Evolutionary conservation across 1,284 basidiomycete species (phyloP).

Genomic region (Tylopilus orsonianus): DNA sequence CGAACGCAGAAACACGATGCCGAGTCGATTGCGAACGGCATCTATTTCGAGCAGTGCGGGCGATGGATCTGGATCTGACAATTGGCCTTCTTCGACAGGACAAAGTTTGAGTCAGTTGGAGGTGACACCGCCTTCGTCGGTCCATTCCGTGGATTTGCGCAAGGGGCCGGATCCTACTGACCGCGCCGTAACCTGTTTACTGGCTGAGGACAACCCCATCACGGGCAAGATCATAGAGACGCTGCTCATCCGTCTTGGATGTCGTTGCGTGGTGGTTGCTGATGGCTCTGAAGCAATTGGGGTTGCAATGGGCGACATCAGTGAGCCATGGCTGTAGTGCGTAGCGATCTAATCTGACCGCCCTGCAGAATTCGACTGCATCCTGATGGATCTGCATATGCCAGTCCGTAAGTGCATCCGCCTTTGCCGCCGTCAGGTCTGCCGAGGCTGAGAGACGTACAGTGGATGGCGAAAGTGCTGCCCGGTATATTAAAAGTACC

Average conservation of each 20-base stretch:
- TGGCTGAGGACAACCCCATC: slow-evolving; percentile 98
- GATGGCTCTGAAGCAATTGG: slow-evolving; percentile 97
- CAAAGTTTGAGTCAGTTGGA: slow-evolving; percentile 54
- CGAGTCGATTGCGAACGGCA: slow-evolving; percentile 83
- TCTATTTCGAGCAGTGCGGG: slow-evolving; percentile 76
- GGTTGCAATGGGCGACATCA: slow-evolving; percentile 94
- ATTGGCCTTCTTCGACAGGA: slow-evolving; percentile 62
- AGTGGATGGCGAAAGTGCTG: slow-evolving; percentile 92
- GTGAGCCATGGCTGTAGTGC: slow-evolving; percentile 48
- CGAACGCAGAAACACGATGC: slow-evolving; percentile 83
- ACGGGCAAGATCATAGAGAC: slow-evolving; percentile 96
- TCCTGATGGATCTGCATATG: slow-evolving; percentile 89
- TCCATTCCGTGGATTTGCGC: slow-evolving; percentile 73
- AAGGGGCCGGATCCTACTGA: slow-evolving; percentile 71
- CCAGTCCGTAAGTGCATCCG: slow-evolving; percentile 68
- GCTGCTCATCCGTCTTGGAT: slow-evolving; percentile 87
- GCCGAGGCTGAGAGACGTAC: slow-evolving; percentile 7
- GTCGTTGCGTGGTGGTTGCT: slow-evolving; percentile 89
- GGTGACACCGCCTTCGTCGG: slow-evolving; percentile 71
- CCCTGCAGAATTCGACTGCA: slow-evolving; percentile 77
- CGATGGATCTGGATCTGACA: slow-evolving; percentile 74
- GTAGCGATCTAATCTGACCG: slow-evolving; percentile 17
- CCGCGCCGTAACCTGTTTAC: slow-evolving; percentile 83
- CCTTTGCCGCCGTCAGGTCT: background rate
- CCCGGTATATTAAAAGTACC: slow-evolving; percentile 93